These are phyloP conservation scores for Eutreptiella sp. DNA, from an alignment of 208 protist species.

Conservation along the genomic window DNA sequence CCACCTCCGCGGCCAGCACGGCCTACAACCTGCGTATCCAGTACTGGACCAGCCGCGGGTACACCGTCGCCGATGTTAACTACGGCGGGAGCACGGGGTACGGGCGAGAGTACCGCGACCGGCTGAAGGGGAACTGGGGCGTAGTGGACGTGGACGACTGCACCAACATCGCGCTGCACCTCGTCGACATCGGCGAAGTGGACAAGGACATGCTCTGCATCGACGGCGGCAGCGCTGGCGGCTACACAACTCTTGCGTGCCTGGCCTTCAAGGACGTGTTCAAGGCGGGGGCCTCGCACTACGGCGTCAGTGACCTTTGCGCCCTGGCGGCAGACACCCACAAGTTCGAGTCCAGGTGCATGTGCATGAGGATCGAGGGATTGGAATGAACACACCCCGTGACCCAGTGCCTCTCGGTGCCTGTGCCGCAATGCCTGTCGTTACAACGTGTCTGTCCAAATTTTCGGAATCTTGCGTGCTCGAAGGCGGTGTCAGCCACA, in stretches of 20 bases:
- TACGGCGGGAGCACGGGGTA: constrained; percentile 37
- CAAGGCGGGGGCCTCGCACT: constrained; percentile 30
- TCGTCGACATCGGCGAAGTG: constrained; percentile 5
- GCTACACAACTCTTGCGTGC: constrained; percentile 35
- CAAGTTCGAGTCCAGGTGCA: constrained; percentile 39
- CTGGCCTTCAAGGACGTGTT: constrained; percentile 35
- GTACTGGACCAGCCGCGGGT: constrained; percentile 35
- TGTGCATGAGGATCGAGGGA: too few species aligned
- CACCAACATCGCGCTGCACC: constrained; percentile 14
- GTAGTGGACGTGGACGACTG: constrained; percentile 35
- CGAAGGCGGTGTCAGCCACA: too few species aligned
- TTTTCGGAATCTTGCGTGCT: too few species aligned
- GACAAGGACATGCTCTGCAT: constrained; percentile 31
- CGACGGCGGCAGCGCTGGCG: constrained; percentile 34
- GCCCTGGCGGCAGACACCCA: constrained; percentile 39
- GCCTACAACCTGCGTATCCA: constrained; percentile 20
- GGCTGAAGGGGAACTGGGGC: constrained; percentile 34
- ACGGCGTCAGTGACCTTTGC: constrained; percentile 36
- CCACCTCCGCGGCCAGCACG: not conserved
- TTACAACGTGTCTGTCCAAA: too few species aligned
- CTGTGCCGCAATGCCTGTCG: too few species aligned
- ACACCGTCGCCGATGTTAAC: constrained; percentile 32
- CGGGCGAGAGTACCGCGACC: constrained; percentile 33
- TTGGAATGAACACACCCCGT: too few species aligned
- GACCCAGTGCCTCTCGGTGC: too few species aligned